Percentiles rank a stretch among this genome's conserved stretches.
phyloP scores from a whole-genome alignment of 2,329 filamentous ascomycete genomes.

The Hypocrella siamensis region DNA sequence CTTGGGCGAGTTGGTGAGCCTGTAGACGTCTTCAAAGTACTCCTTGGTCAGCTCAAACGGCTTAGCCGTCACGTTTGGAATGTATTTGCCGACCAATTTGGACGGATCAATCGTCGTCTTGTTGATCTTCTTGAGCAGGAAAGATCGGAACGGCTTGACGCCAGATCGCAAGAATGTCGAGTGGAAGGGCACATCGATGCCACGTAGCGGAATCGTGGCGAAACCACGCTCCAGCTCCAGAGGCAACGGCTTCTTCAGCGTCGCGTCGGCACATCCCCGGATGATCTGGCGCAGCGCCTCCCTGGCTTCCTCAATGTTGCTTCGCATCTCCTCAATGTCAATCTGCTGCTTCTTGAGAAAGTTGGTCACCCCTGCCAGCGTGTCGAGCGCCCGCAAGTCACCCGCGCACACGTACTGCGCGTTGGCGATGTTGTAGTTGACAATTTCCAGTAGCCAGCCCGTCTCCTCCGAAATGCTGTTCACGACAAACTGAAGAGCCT shows the following conservation, averaged over 20 bases:
- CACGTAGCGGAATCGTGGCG: slow-evolving; percentile 89
- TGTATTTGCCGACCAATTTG: slow-evolving; percentile 96
- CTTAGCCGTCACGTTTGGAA: slow-evolving; percentile 92
- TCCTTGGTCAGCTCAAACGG: slow-evolving; percentile 94
- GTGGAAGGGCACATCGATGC: slow-evolving; percentile 98
- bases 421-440: slow-evolving; percentile 82
- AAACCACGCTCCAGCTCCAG: slow-evolving; percentile 88
- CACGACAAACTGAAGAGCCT: slow-evolving; percentile 90
- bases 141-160: slow-evolving; percentile 96
- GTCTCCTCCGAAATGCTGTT: slow-evolving; percentile 90
- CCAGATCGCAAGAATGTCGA: slow-evolving; percentile 94
- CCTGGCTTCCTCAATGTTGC: slow-evolving; percentile 83
- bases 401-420: slow-evolving; percentile 62
- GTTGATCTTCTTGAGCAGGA: slow-evolving; percentile 99
- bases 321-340: slow-evolving; percentile 85
- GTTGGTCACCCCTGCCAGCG: slow-evolving; percentile 70
- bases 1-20: slow-evolving; percentile 68
- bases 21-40: slow-evolving; percentile 98
- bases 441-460: slow-evolving; percentile 92
- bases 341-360: slow-evolving; percentile 95
- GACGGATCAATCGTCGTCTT: slow-evolving; percentile 96
- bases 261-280: slow-evolving; percentile 71
- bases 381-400: slow-evolving; percentile 56
- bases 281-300: slow-evolving; percentile 83
- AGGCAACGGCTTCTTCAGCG: slow-evolving; percentile 74